These are phyloP conservation scores for Fusarium sp. DNA, from an alignment of 2,329 filamentous ascomycete species.

Conservation along the genomic window DNA sequence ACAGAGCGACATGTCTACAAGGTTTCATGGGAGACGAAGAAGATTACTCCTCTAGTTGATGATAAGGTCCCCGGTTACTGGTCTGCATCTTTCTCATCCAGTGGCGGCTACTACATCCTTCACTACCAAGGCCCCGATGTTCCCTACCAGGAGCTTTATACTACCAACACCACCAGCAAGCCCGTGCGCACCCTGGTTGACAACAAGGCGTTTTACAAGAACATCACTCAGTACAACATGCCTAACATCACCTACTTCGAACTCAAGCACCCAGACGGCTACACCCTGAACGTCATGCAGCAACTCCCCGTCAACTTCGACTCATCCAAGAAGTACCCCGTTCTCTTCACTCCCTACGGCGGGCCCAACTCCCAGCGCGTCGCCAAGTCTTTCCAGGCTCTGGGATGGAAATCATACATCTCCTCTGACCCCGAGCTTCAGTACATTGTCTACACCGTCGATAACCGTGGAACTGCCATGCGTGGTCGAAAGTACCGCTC, in stretches of 20 bases:
- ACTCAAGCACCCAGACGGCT: constrained; percentile 71
- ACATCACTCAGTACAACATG: constrained; percentile 70
- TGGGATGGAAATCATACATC: constrained; percentile 73
- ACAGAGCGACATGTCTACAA: constrained; percentile 78
- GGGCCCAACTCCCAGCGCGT: constrained; percentile 75
- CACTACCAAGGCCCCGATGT: constrained; percentile 75
- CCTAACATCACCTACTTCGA: constrained; percentile 75
- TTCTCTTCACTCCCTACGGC: constrained; percentile 76
- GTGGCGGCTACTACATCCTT: constrained; percentile 74
- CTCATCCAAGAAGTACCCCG: constrained; percentile 72
- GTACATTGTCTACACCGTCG: constrained; percentile 76
- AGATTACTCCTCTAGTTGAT: constrained; percentile 72
- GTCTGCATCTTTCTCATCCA: constrained; percentile 74
- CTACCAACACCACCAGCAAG: constrained; percentile 63
- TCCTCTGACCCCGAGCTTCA: constrained; percentile 76
- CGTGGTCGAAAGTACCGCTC: constrained; percentile 74
- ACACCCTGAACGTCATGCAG: constrained; percentile 73
- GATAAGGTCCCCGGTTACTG: constrained; percentile 70
- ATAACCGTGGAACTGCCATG: constrained; percentile 75
- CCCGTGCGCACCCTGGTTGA: constrained; percentile 70
- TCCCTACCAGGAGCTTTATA: constrained; percentile 77
- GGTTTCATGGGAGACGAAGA: constrained; percentile 68
- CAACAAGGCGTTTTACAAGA: constrained; percentile 69
- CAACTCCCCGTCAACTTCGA: constrained; percentile 75
- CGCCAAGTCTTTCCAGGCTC: constrained; percentile 66